Percentiles rank a stretch among this genome's conserved stretches.
Evolutionary conservation across 257 asterid genomes (phyloP).

Genomic region (Echium plantagineum): DNA sequence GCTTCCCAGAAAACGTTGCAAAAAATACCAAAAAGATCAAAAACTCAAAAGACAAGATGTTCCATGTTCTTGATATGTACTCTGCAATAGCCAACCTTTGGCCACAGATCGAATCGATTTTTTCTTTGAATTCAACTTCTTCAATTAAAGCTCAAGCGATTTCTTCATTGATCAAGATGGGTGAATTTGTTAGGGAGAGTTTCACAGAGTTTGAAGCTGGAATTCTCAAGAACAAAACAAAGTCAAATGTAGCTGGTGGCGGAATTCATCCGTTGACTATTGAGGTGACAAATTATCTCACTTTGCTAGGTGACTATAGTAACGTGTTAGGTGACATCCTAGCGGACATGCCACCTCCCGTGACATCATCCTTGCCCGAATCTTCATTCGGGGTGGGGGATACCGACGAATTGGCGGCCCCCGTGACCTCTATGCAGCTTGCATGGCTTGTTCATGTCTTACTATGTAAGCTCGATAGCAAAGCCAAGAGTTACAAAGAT

Average conservation of each 20-base stretch:
- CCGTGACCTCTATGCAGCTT: constrained; percentile 33
- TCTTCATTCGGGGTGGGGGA: constrained; percentile 32
- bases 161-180: constrained; percentile 40
- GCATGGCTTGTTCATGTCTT: constrained; percentile 63
- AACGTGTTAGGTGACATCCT: constrained; percentile 41
- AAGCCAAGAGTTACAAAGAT: constrained; percentile 62
- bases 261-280: constrained; percentile 48
- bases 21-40: constrained; percentile 28
- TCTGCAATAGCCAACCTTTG: constrained; percentile 43
- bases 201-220: constrained; percentile 46
- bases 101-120: constrained; percentile 64
- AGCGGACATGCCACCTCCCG: constrained; percentile 32
- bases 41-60: constrained; percentile 27
- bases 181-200: constrained; percentile 30
- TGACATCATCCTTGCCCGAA: constrained; percentile 30
- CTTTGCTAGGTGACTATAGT: constrained; percentile 64
- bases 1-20: constrained; percentile 53
- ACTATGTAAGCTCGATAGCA: constrained; percentile 59
- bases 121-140: constrained; percentile 40
- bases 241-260: constrained; percentile 47
- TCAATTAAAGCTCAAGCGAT: constrained; percentile 38
- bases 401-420: constrained; percentile 42
- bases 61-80: constrained; percentile 74
- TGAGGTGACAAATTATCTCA: constrained; percentile 49
- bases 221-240: constrained; percentile 45